Evolutionary conservation across 2,329 filamentous ascomycete species (phyloP), one percentile per base, ranked within the genome.

Genomic region (Aaosphaeria arxii): DNA sequence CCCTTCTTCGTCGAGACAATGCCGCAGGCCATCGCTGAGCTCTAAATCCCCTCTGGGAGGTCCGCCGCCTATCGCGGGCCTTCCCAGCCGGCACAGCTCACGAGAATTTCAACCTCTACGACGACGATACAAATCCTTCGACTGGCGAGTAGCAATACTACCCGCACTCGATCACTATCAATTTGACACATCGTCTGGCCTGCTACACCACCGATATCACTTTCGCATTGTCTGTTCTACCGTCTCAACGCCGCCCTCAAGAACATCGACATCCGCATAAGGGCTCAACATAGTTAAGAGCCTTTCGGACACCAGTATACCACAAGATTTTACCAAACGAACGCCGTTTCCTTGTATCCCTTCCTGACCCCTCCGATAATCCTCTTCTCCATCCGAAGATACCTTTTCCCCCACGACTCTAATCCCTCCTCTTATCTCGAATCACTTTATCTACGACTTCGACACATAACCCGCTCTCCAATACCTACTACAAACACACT

Each of bases 1-100:
- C 33, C 33, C 57, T 61, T 62, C 63, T 65, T 71, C 72, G 70
- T 74, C 72, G 71, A 73, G 69, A 72, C 67, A 70, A 74, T 74
- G 72, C 71, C 70, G 60, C 71, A 71, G 71, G 71, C 71, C 60
- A 66, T 73, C 71, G 70, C 70, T 73, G 71, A 71, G 87, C 88
- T 92, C 87, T 95, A 91, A 91, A 89, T 82, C 76, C 82, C 73
- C 85, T 86, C 87, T 91, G 84, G 85, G 85, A 84, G 83, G 78
- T 77, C 73, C 74, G 72, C 78, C 55, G 47, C 69, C 61, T 66
- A 65, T 70, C 66, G 71, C 73, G 74, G 66, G 79, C 82, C 83
- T 82, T 81, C 82, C 85, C 83, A 91, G 88, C 87, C 86, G 84
- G 84, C 68, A 43, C 87, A 90, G 88, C 86, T 87, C 86, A 85